These are phyloP conservation scores for Gleditsia sinensis DNA, from an alignment of 306 rosid species.

Conservation along the genomic window DNA sequence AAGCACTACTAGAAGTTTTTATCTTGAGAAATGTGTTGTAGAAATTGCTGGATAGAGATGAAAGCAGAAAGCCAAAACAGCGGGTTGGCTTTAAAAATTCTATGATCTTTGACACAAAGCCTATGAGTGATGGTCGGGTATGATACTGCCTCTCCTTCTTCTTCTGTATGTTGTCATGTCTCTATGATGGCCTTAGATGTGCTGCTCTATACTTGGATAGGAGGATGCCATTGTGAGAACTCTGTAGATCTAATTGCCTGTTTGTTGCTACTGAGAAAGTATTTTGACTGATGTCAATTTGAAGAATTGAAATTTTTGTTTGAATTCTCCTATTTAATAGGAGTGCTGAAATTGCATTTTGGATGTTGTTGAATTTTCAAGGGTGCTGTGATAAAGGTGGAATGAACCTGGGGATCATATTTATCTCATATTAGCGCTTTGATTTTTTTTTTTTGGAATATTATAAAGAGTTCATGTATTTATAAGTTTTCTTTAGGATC, in stretches of 20 bases:
- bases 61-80: constrained; percentile 71
- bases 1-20: constrained; percentile 23
- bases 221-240: background rate
- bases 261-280: background rate
- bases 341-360: constrained; percentile 11
- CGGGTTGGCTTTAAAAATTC: constrained; percentile 87
- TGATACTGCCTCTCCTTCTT: constrained; percentile 32
- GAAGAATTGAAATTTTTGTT: background rate
- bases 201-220: background rate
- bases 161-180: constrained; percentile 16
- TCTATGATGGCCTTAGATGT: constrained; percentile 17
- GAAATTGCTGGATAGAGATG: constrained; percentile 84
- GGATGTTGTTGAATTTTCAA: constrained; percentile 19
- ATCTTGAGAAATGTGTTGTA: constrained; percentile 34
- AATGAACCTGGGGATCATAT: constrained; percentile 4
- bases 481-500: constrained; percentile 13
- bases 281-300: constrained; percentile 4
- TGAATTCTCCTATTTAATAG: background rate
- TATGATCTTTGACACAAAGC: constrained; percentile 84
- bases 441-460: background rate
- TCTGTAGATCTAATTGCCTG: constrained; percentile 15
- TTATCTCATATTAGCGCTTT: background rate
- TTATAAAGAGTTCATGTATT: constrained; percentile 1
- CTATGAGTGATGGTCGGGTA: constrained; percentile 97
- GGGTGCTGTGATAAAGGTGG: constrained; percentile 16